A percentile compares a stretch with the other conserved stretches of the same genome.
phyloP scores from a whole-genome alignment of 1,139 yeast species.

The Nadsonia commutata region DNA sequence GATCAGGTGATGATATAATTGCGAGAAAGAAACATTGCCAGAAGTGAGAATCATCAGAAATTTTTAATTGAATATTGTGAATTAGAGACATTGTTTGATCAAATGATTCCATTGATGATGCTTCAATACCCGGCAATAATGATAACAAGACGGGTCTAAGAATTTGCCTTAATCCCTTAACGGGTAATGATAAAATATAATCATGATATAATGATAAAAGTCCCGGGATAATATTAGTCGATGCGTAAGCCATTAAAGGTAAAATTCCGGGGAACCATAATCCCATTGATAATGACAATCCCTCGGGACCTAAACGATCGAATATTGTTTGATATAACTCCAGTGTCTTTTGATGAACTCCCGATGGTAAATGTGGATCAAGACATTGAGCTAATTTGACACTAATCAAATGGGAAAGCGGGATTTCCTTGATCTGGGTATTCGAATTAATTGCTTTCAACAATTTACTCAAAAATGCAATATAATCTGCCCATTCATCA shows the following conservation, averaged over 20 bases:
- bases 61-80: constrained; percentile 41
- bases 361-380: constrained; percentile 73
- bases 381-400: constrained; percentile 41
- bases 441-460: constrained; percentile 48
- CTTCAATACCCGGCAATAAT: constrained; percentile 79
- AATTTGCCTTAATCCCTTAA: constrained; percentile 34
- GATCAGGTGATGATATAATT: constrained; percentile 63
- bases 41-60: constrained; percentile 58
- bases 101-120: constrained; percentile 76
- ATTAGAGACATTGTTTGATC: constrained; percentile 43
- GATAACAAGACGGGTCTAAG: constrained; percentile 60
- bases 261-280: constrained; percentile 84
- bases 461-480: constrained; percentile 68
- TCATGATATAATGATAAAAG: constrained; percentile 43
- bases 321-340: constrained; percentile 64
- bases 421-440: constrained; percentile 25
- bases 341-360: constrained; percentile 82
- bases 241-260: constrained; percentile 75
- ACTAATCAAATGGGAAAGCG: constrained; percentile 17
- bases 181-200: constrained; percentile 37
- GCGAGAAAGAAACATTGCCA: constrained; percentile 76
- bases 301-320: constrained; percentile 33
- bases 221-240: constrained; percentile 73
- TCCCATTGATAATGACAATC: constrained; percentile 15
- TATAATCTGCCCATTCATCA: constrained; percentile 98